phyloP scores from a whole-genome alignment of 2,329 filamentous ascomycete species.

The Scleromitrula shiraiana region DNA sequence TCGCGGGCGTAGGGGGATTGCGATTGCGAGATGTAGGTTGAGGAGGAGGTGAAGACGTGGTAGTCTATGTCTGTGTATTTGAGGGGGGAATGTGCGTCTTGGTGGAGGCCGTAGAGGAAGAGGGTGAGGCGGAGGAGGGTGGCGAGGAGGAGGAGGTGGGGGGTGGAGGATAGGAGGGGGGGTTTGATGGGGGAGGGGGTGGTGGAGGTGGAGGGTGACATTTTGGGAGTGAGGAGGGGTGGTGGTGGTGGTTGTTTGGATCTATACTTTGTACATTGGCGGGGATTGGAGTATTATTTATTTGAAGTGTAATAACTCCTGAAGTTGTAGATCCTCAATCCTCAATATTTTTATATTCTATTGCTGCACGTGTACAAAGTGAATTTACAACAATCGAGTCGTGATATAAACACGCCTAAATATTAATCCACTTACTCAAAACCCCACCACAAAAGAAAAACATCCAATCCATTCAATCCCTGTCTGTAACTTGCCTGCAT shows the following conservation, averaged over 20 bases:
- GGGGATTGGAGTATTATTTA: too few species aligned
- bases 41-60: constrained; percentile 92
- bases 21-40: constrained; percentile 62
- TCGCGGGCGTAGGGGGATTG: constrained; percentile 77
- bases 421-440: too few species aligned
- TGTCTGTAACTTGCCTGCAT: neutral
- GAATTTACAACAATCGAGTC: too few species aligned
- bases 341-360: too few species aligned
- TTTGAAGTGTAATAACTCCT: too few species aligned
- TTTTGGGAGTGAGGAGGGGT: neutral
- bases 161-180: constrained; percentile 24
- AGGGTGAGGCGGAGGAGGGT: constrained; percentile 62
- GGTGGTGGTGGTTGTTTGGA: neutral
- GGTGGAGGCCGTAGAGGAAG: constrained; percentile 82
- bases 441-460: too few species aligned
- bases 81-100: constrained; percentile 83
- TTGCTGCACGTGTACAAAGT: too few species aligned
- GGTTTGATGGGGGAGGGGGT: neutral
- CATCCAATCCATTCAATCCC: too few species aligned
- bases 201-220: neutral
- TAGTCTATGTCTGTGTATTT: constrained; percentile 99
- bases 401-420: too few species aligned
- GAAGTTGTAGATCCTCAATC: too few species aligned
- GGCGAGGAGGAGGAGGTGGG: constrained; percentile 47
- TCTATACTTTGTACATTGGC: neutral